Evolutionary conservation across 2,329 filamentous ascomycete genomes (phyloP), one percentile per base, ranked within the genome.

Genomic region (Exophiala spinifera): DNA sequence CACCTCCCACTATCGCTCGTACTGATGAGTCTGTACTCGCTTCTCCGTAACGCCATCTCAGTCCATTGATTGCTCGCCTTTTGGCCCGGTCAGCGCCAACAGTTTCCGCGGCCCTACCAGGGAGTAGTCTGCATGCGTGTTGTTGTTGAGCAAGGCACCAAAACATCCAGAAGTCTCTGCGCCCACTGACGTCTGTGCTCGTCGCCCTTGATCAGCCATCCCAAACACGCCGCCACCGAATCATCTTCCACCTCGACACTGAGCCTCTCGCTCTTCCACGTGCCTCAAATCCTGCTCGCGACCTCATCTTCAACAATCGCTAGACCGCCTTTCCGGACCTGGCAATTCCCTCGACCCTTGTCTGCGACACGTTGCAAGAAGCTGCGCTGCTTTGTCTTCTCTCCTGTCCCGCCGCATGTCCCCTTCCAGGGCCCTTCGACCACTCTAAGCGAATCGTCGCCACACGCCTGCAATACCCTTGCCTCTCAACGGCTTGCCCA

Each of bases 401-500:
- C 46, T n/a, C 42, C 40, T 51, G 34, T 46, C 46, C 42, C 13
- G 42, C 53, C 51, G 46, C 50, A 39, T 51, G 50, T 46, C 48
- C 19, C 39, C 49, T 49, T 51, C 48, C 50, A 44, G 28, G 46
- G 43, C 40, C 28, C 39, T 34, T 40, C 45, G 49, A 34, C 46
- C 34, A 45, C 23, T 62, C 56, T 51, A 51, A 49, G 56, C 60
- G 50, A 62, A 61, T 61, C 60, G 54, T 57, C 53, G 40, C 55
- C 55, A 45, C 61, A 63, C 61, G 59, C 57, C 42, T 49, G 52
- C 48, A 43, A 7, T 19, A 23, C 54, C 47, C 51, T 59, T 60
- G 49, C 43, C 36, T 50, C 46, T 31, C 39, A 40, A 45, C 58
- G 46, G 57, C 64, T 65, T 70, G 68, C 73, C 74, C 72, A 74